Conservation (phyloP, 495 filamentous ascomycete species). For the Xylaria nigripes region DNA sequence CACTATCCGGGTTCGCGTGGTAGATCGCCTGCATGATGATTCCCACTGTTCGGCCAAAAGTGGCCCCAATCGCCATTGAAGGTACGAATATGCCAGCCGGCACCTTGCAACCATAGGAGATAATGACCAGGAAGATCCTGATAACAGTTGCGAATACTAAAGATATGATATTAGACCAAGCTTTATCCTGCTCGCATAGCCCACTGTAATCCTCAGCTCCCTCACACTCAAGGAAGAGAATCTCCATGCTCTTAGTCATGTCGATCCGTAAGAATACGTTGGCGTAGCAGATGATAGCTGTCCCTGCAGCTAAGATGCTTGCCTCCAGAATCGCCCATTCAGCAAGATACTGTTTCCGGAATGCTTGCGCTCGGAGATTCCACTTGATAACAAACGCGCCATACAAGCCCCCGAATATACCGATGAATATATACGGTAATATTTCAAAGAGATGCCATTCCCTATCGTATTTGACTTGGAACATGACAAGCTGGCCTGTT, state of each 20-base stretch:
- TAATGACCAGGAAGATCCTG: conserved; percentile 79
- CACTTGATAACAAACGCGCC: conserved; percentile 98
- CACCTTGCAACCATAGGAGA: conserved; percentile 97
- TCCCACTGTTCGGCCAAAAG: conserved; percentile 87
- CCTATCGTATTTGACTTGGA: conserved; percentile 92
- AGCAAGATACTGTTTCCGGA: conserved; percentile 87
- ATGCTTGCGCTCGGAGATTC: conserved; percentile 86
- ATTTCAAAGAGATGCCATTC: conserved; percentile 97
- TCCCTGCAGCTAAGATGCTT: conserved; percentile 70
- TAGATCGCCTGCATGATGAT: conserved; percentile 88
- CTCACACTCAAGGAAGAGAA: conserved; percentile 91
- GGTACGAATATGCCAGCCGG: conserved; percentile 96
- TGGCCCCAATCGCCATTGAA: conserved; percentile 94
- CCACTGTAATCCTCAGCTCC: conserved; percentile 86
- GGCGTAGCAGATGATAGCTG: conserved; percentile 87
- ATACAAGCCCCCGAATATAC: conserved; percentile 90
- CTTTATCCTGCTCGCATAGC: conserved; percentile 71
- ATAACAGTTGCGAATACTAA: conserved; percentile 73
- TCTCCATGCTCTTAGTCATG: conserved; percentile 99
- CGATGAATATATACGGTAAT: conserved; percentile 84
- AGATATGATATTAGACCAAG: conserved; percentile 73
- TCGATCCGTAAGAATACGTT: conserved; percentile 95
- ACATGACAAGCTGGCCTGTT: conserved; percentile 99
- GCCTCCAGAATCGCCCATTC: conserved; percentile 85
- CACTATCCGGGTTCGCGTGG: conserved; percentile 68